Conservation (phyloP, 106 monocot genomes). For the Dendrobium chrysotoxum region DNA sequence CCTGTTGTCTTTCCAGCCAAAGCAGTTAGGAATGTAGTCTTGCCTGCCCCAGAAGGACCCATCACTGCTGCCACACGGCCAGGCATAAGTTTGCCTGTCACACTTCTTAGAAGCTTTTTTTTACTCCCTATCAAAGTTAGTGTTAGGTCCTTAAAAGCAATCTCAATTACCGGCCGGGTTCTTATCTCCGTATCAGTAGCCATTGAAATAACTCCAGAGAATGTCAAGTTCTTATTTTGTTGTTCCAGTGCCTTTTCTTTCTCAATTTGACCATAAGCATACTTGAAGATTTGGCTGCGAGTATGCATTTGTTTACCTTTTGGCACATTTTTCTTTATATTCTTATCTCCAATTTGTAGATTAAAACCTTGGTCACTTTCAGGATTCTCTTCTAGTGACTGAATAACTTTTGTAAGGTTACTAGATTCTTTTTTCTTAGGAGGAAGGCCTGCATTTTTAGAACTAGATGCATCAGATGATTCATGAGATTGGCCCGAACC, state of each 20-base stretch:
- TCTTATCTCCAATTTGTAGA: constrained; percentile 74
- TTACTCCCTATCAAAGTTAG: constrained; percentile 69
- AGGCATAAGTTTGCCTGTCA: constrained; percentile 83
- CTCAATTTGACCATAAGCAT: constrained; percentile 97
- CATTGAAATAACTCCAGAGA: constrained; percentile 74
- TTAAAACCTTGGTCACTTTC: constrained; percentile 52
- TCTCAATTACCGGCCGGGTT: constrained; percentile 61
- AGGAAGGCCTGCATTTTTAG: constrained; percentile 1
- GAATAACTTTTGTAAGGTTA: constrained; percentile 50
- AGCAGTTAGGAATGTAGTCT: constrained; percentile 90
- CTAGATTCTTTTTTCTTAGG: constrained; percentile 39
- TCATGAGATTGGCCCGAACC: constrained; percentile 6
- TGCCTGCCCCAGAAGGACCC: constrained; percentile 97
- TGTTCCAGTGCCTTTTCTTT: constrained; percentile 75
- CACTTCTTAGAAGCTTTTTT: constrained; percentile 68
- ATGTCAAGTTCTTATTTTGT: constrained; percentile 70
- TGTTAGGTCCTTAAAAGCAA: constrained; percentile 85
- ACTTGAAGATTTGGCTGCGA: constrained; percentile 80
- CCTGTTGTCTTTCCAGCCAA: constrained; percentile 83
- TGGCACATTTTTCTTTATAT: constrained; percentile 44
- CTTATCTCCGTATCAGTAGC: constrained; percentile 51
- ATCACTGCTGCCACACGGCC: constrained; percentile 84
- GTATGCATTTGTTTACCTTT: constrained; percentile 74
- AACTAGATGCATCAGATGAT: constrained; percentile 6
- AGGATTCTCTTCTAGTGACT: constrained; percentile 48